Conservation (phyloP, 495 filamentous ascomycete genomes). For the Podospora australis region DNA sequence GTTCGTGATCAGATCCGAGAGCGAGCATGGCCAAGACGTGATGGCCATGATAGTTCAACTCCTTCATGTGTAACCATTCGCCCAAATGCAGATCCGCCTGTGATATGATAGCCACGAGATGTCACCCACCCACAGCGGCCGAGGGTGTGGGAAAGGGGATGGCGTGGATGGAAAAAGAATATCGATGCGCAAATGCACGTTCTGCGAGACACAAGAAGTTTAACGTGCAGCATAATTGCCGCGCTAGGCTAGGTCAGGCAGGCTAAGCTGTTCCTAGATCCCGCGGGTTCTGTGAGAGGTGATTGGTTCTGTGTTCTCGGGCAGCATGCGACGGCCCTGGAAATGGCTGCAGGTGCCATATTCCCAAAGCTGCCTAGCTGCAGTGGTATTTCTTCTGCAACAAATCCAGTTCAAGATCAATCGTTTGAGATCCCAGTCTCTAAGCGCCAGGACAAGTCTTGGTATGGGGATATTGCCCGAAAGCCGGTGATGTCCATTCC, state of each 20-base stretch:
- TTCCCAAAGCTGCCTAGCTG: slow-evolving; percentile 8
- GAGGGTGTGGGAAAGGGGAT: too few species aligned
- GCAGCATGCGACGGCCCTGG: neutral
- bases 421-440: neutral
- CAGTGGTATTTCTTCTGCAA: slow-evolving; percentile 4
- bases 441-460: slow-evolving; percentile 19
- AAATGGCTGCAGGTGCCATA: neutral
- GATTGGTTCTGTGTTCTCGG: neutral
- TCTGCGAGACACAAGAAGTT: neutral
- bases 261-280: too few species aligned
- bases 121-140: too few species aligned
- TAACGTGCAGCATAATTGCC: neutral
- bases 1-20: neutral
- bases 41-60: neutral
- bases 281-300: too few species aligned
- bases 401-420: neutral
- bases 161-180: neutral
- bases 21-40: slow-evolving; percentile 5
- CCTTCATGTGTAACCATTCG: slow-evolving; percentile 1
- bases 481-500: neutral
- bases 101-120: too few species aligned
- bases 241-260: too few species aligned
- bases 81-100: too few species aligned
- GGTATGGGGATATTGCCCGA: neutral
- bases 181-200: slow-evolving; percentile 4